Evolutionary conservation across 164 flowering plant genomes (phyloP).

Genomic region (Tinospora cordifolia): DNA sequence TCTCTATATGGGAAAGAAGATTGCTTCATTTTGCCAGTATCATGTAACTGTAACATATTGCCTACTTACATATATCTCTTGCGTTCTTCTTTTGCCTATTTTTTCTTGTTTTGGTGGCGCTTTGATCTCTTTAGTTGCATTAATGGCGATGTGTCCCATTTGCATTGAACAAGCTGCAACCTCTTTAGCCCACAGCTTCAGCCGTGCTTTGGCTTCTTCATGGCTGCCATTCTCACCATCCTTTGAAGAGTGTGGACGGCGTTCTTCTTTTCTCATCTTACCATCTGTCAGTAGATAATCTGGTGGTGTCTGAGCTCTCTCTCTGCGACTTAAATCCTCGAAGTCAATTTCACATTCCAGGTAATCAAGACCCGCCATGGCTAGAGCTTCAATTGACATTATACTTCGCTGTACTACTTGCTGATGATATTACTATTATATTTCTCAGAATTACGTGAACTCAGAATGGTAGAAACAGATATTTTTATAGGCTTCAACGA

Average conservation of each 20-base stretch:
- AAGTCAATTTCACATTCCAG: not conserved
- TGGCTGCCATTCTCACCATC: not conserved
- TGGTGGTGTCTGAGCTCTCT: not conserved
- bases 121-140: not conserved
- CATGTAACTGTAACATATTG: not conserved
- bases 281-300: not conserved
- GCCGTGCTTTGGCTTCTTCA: not conserved
- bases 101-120: not conserved
- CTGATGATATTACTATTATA: not conserved
- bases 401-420: not conserved
- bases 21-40: too few species aligned
- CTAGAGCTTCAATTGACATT: constrained; percentile 3
- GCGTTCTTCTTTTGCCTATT: not conserved
- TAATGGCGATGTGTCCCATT: not conserved
- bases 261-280: not conserved
- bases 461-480: not conserved
- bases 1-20: too few species aligned
- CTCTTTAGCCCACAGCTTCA: not conserved
- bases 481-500: not conserved
- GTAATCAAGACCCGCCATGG: not conserved
- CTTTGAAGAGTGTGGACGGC: not conserved
- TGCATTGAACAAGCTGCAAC: not conserved
- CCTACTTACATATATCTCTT: not conserved
- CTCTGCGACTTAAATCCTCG: not conserved
- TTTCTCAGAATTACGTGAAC: not conserved